These are phyloP conservation scores for Amanita exitialis DNA, from an alignment of 768 basidiomycete species.

Conservation along the genomic window DNA sequence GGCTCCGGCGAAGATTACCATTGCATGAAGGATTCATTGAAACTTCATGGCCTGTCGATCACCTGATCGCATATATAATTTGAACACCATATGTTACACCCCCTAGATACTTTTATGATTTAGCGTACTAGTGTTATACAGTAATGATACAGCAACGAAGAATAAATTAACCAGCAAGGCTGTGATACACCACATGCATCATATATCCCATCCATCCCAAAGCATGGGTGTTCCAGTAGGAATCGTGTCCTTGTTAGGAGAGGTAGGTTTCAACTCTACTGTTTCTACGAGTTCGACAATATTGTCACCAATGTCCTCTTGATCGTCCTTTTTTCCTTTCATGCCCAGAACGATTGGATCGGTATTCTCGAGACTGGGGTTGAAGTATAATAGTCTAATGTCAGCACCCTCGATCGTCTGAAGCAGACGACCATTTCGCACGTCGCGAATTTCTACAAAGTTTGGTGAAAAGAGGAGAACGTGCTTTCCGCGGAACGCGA, in stretches of 20 bases:
- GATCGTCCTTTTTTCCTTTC: slow-evolving; percentile 49
- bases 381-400: slow-evolving; percentile 52
- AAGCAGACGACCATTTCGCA: slow-evolving; percentile 55
- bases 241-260: slow-evolving; percentile 13
- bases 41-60: too few relatives aligned
- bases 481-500: slow-evolving; percentile 48
- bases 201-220: slow-evolving; percentile 79
- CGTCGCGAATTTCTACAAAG: slow-evolving; percentile 68
- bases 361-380: slow-evolving; percentile 23
- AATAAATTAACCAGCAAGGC: neutral
- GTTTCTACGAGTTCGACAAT: slow-evolving; percentile 67
- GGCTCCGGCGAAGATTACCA: slow-evolving; percentile 23
- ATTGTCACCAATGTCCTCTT: slow-evolving; percentile 46
- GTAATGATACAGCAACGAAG: neutral
- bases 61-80: neutral
- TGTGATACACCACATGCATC: neutral
- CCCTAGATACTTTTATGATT: neutral
- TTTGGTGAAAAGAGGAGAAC: slow-evolving; percentile 64
- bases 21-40: slow-evolving; percentile 3
- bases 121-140: too few relatives aligned
- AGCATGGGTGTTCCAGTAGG: slow-evolving; percentile 18
- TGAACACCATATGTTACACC: neutral
- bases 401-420: slow-evolving; percentile 75
- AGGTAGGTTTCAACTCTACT: slow-evolving; percentile 29
- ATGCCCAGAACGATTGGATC: slow-evolving; percentile 54